Percentiles rank a stretch among this genome's conserved stretches.
These are phyloP conservation scores for Alternaria hordeiaustralica DNA, from an alignment of 2,329 filamentous ascomycete species.

Conservation along the genomic window DNA sequence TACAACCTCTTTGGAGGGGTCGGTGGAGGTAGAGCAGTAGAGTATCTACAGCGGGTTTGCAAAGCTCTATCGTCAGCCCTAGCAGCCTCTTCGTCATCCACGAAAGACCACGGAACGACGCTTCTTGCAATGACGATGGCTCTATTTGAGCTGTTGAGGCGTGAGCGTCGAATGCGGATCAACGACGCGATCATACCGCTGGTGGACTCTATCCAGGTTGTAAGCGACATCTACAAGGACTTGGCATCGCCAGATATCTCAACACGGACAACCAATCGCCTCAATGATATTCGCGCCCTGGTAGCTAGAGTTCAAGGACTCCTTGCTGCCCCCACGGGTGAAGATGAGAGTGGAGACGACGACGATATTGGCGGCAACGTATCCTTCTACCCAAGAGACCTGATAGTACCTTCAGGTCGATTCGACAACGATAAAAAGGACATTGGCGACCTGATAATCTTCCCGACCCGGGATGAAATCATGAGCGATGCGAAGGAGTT, in stretches of 20 bases:
- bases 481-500: conserved; percentile 49
- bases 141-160: conserved; percentile 26
- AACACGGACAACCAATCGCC: not conserved
- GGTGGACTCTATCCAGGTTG: conserved; percentile 11
- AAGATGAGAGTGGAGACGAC: not conserved
- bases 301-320: conserved; percentile 25
- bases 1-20: conserved; percentile 47
- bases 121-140: conserved; percentile 18
- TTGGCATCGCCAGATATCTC: not conserved
- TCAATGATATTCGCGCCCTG: conserved; percentile 21
- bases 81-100: not conserved
- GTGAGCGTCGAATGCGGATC: conserved; percentile 26
- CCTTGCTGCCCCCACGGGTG: conserved; percentile 6
- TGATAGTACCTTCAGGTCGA: conserved; percentile 28
- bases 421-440: conserved; percentile 45
- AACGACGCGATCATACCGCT: conserved; percentile 24
- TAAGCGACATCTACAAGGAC: conserved; percentile 3
- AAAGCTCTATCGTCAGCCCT: conserved; percentile 10
- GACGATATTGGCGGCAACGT: not conserved
- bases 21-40: conserved; percentile 37
- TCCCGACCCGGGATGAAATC: conserved; percentile 43
- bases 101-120: not conserved
- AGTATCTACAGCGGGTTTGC: conserved; percentile 39
- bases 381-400: conserved; percentile 33
- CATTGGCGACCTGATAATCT: conserved; percentile 39